Evolutionary conservation across 129 eudicot species (phyloP).

Genomic region (Tagetes patula): DNA sequence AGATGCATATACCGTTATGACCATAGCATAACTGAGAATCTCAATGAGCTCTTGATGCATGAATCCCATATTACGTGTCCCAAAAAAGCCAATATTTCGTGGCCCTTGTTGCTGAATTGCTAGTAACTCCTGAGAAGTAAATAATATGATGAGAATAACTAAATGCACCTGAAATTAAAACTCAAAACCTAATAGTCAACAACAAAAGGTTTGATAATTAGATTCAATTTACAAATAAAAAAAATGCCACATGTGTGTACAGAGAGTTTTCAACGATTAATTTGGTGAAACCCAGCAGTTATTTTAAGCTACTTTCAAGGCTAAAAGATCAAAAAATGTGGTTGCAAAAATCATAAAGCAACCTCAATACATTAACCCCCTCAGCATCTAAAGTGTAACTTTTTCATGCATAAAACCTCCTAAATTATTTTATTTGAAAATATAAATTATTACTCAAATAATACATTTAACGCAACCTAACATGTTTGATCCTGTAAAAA

Average conservation of each 20-base stretch:
- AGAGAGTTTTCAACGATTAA: not conserved
- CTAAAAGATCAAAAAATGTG: not conserved
- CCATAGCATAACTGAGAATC: slow-evolving; percentile 97
- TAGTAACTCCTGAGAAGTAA: slow-evolving; percentile 66
- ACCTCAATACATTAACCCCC: not conserved
- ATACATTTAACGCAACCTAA: not conserved
- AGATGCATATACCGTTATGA: slow-evolving; percentile 67
- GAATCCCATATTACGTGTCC: slow-evolving; percentile 97
- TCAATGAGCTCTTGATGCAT: slow-evolving; percentile 99
- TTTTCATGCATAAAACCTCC: no score
- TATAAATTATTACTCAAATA: not conserved
- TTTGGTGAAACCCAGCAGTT: not conserved
- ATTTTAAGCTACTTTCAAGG: not conserved
- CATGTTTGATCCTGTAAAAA: not conserved
- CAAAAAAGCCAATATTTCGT: slow-evolving; percentile 85
- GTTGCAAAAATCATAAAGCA: not conserved
- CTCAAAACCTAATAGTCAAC: not conserved
- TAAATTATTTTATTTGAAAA: not conserved
- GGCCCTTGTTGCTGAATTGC: slow-evolving; percentile 99
- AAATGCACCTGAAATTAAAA: not conserved
- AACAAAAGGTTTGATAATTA: not conserved
- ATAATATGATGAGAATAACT: slow-evolving; percentile 2
- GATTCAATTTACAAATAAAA: no score
- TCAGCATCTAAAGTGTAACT: not conserved
- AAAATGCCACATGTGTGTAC: not conserved